These are phyloP conservation scores for Copromyces sp. DNA, from an alignment of 495 filamentous ascomycete genomes.

Conservation along the genomic window DNA sequence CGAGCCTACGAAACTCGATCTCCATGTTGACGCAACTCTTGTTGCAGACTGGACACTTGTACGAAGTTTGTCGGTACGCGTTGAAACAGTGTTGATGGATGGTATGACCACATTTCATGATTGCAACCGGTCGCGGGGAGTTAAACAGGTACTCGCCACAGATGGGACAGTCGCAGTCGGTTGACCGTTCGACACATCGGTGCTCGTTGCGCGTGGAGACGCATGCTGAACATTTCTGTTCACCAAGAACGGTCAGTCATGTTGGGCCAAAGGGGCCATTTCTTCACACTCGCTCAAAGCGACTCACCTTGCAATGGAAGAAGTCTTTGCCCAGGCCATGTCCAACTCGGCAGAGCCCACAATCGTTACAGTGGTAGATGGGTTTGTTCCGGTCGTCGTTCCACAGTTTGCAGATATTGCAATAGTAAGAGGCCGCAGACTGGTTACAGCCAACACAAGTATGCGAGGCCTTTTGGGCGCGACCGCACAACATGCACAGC, in stretches of 20 bases:
- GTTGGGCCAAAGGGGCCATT: neutral
- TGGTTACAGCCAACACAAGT: conserved; percentile 66
- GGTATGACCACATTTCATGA: conserved; percentile 93
- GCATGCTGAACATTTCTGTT: conserved; percentile 79
- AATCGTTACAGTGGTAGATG: conserved; percentile 95
- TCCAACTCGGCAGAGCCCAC: conserved; percentile 88
- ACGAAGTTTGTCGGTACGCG: conserved; percentile 74
- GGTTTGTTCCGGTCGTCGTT: conserved; percentile 83
- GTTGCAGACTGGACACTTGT: conserved; percentile 91
- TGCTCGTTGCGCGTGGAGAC: conserved; percentile 75
- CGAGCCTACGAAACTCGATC: conserved; percentile 79
- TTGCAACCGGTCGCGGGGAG: conserved; percentile 79
- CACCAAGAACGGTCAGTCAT: neutral
- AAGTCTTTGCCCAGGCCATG: conserved; percentile 92
- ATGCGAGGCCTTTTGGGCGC: conserved; percentile 72
- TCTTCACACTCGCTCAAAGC: neutral
- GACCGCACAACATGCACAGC: conserved; percentile 94
- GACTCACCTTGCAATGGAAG: conserved; percentile 86
- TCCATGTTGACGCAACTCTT: conserved; percentile 96
- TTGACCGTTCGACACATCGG: conserved; percentile 88
- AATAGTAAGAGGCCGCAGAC: conserved; percentile 85
- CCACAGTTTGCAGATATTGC: conserved; percentile 91
- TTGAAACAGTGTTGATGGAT: conserved; percentile 83
- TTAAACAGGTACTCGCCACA: conserved; percentile 96
- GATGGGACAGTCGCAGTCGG: conserved; percentile 95